Conservation (phyloP, 2,329 filamentous ascomycete genomes). For the Cephalotrichum gorgonifer region DNA sequence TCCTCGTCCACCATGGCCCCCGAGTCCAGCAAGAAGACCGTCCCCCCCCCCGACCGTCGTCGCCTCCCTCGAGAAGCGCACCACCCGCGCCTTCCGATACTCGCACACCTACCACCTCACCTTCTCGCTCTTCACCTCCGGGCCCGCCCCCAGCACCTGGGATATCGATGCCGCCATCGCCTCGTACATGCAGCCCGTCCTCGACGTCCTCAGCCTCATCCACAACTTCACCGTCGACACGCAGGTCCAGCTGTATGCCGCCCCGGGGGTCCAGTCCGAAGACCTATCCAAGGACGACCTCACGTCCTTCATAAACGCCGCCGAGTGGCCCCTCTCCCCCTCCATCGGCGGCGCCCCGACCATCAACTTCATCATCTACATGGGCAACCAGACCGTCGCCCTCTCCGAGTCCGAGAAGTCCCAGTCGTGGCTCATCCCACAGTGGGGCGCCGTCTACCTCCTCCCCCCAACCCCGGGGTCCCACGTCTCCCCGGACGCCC, state of each 20-base stretch:
- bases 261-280: conserved; percentile 49
- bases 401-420: conserved; percentile 35
- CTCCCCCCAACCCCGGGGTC: conserved; percentile 35
- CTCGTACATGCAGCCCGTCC: conserved; percentile 70
- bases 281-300: conserved; percentile 76
- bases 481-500: conserved; percentile 51
- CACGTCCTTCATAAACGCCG: conserved; percentile 91
- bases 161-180: conserved; percentile 75
- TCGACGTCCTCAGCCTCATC: conserved; percentile 69
- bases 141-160: conserved; percentile 73
- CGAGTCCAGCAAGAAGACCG: conserved; percentile 26
- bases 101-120: conserved; percentile 90
- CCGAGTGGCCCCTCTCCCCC: conserved; percentile 92
- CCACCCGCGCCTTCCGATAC: conserved; percentile 80
- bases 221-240: conserved; percentile 95
- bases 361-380: conserved; percentile 89
- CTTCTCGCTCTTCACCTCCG: conserved; percentile 86
- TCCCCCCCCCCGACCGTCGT: conserved; percentile 40
- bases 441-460: conserved; percentile 72
- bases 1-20: conserved; percentile 45
- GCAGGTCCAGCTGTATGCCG: conserved; percentile 91
- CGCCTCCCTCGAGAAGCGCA: conserved; percentile 55
- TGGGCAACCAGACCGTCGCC: conserved; percentile 65
- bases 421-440: conserved; percentile 80
- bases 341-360: conserved; percentile 90